phyloP scores from a whole-genome alignment of 192 early-diverging fungal genomes.

The Podila epicladia region DNA sequence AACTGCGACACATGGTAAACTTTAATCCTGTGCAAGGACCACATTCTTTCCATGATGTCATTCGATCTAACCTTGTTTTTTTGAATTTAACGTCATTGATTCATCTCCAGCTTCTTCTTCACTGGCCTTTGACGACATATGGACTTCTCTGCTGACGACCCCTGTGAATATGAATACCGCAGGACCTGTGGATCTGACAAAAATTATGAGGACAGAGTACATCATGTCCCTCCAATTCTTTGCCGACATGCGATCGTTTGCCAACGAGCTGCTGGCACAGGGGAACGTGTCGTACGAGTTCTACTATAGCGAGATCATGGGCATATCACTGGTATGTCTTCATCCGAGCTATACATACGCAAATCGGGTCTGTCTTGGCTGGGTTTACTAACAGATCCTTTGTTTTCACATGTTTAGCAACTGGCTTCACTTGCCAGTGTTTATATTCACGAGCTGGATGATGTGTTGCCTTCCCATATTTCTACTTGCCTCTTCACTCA shows the following conservation, averaged over 20 bases:
- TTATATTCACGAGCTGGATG: conserved; percentile 62
- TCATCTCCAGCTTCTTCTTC: not conserved
- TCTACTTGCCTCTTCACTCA: conserved; percentile 56
- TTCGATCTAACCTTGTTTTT: conserved; percentile 14
- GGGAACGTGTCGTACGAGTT: conserved; percentile 54
- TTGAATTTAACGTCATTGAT: not conserved
- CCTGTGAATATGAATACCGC: conserved; percentile 7
- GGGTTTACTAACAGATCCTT: not conserved
- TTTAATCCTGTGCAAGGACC: too few species aligned
- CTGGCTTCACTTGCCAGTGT: conserved; percentile 60
- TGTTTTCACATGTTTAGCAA: conserved; percentile 37
- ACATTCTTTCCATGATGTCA: not conserved
- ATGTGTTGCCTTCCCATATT: conserved; percentile 57
- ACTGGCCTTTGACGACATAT: conserved; percentile 39
- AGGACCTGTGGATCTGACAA: conserved; percentile 38
- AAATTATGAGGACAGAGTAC: conserved; percentile 57
- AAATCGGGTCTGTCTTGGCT: not conserved
- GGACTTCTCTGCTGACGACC: conserved; percentile 40
- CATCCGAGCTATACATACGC: not conserved
- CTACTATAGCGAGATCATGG: conserved; percentile 67
- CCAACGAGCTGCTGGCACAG: conserved; percentile 51
- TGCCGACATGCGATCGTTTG: conserved; percentile 58
- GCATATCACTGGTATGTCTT: conserved; percentile 57
- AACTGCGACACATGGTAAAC: conserved; percentile 4
- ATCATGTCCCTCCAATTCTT: conserved; percentile 64